A percentile compares a stretch with the other conserved stretches of the same genome.
These are phyloP conservation scores for Coleophoma eucalyptorum DNA, from an alignment of 2,329 filamentous ascomycete genomes.

Conservation along the genomic window DNA sequence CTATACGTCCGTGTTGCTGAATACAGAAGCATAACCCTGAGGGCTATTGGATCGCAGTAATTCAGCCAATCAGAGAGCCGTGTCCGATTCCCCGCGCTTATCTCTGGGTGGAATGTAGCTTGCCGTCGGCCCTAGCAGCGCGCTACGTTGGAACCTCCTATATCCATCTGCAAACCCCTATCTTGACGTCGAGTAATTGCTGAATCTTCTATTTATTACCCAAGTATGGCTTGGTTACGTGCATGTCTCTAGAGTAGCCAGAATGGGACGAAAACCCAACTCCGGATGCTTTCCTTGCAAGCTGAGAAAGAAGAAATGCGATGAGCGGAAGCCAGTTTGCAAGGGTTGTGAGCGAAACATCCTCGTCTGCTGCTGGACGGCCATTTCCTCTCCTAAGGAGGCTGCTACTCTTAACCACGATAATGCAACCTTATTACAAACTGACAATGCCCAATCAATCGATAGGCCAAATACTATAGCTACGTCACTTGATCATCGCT, in stretches of 20 bases:
- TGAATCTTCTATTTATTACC: neutral
- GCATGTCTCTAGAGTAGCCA: neutral
- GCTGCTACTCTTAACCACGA: neutral
- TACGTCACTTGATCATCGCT: neutral
- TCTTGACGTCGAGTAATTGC: too few relatives aligned
- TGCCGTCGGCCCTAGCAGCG: too few relatives aligned
- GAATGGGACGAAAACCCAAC: neutral
- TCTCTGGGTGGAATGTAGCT: too few relatives aligned
- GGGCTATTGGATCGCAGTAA: too few relatives aligned
- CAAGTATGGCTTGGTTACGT: neutral
- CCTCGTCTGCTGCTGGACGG: neutral
- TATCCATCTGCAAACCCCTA: too few relatives aligned
- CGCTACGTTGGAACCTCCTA: too few relatives aligned
- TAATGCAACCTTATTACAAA: neutral
- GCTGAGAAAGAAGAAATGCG: neutral
- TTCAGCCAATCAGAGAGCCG: too few relatives aligned
- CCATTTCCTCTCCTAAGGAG: neutral
- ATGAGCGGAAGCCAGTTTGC: neutral
- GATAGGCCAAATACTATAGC: neutral
- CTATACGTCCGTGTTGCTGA: too few relatives aligned
- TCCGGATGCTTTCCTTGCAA: neutral
- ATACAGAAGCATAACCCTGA: too few relatives aligned
- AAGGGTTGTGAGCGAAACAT: neutral
- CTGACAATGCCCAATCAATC: neutral
- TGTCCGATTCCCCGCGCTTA: too few relatives aligned